Conservation (phyloP, 2,329 filamentous ascomycete genomes). For the Cercospora zeina region DNA sequence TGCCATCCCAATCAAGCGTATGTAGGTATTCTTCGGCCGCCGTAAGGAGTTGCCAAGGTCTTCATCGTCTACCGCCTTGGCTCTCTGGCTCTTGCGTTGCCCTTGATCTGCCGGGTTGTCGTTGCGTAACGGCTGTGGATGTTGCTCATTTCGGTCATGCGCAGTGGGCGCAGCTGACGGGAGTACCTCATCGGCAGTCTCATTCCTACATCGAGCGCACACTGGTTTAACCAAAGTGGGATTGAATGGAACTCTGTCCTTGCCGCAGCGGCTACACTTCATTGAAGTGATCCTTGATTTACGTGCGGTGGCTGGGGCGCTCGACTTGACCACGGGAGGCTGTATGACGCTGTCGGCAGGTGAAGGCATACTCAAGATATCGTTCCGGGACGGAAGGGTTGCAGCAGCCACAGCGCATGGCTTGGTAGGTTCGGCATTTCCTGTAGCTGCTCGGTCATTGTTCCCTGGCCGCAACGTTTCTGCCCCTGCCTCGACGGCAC, state of each 20-base stretch:
- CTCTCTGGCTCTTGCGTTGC: constrained; percentile 2
- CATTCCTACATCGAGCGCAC: constrained; percentile 16
- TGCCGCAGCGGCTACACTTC: constrained; percentile 14
- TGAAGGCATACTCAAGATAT: constrained; percentile 1
- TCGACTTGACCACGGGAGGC: background rate
- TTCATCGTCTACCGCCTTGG: background rate
- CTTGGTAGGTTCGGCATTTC: background rate
- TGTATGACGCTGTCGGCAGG: constrained; percentile 23
- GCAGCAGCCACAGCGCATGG: background rate
- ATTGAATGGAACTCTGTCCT: constrained; percentile 14
- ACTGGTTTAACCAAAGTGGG: constrained; percentile 12
- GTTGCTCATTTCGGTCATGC: background rate
- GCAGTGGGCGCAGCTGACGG: background rate
- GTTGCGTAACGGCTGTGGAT: background rate
- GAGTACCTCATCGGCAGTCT: background rate
- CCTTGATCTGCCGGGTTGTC: background rate
- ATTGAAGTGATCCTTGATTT: background rate
- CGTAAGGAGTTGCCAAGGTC: constrained; percentile 30
- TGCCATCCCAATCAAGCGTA: constrained; percentile 37
- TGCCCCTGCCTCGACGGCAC: background rate
- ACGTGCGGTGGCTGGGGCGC: background rate
- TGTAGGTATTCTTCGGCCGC: constrained; percentile 30
- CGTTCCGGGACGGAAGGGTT: background rate
- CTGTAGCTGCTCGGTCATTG: background rate
- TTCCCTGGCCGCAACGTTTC: background rate